Base-by-base conservation (phyloP, 2,329 filamentous ascomycete genomes). In the Beauveria caledonica region DNA sequence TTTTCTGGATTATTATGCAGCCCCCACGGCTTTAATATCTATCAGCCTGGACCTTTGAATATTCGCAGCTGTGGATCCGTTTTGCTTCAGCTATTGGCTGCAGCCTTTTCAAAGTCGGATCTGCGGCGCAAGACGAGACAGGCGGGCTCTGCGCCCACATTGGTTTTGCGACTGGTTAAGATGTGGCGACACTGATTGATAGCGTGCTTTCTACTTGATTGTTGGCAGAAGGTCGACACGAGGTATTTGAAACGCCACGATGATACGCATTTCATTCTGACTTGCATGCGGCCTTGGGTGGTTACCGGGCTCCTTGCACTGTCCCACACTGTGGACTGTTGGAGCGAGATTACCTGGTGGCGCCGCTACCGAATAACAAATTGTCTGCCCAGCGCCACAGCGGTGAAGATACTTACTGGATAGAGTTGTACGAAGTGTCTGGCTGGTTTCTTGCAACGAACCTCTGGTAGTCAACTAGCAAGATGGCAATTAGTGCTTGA, bases 51-150 rank as follows among this genome's bases (percentile, higher is more conserved):
- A 7, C n/a, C 48, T 50, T 33, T 3, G 40, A 23, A 42, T 50
- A 36, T 13, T 36, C 9, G 21, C 23, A 7, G n/a, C 17, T 36
- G 46, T 48, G 46, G 46, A 51, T 44, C 13, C 15, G 49, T 49
- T 33, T 23, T 51, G 23, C 11, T 6, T 6, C 46, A 42, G 25
- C 36, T 21, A 29, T 50, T 50, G 44, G 21, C 45, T 40, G 33
- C 27, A 13, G 27, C 50, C 44, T 13, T 46, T 45, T 48, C 15
- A 19, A 48, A 48, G 44, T 19, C 54, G 48, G 42, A 57, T 57
- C 42, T 58, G 45, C 45, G 45, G 45, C 55, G 29, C 5, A 49
- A 29, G 45, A 49, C 54, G 55, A 58, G 21, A 58, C 44, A 58
- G 33, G 45, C 55, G 2, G 45, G 21, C 45, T 39, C 11, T 21